Evolutionary conservation across 2,329 filamentous ascomycete species (phyloP).

Genomic region (Talaromyces sp.): DNA sequence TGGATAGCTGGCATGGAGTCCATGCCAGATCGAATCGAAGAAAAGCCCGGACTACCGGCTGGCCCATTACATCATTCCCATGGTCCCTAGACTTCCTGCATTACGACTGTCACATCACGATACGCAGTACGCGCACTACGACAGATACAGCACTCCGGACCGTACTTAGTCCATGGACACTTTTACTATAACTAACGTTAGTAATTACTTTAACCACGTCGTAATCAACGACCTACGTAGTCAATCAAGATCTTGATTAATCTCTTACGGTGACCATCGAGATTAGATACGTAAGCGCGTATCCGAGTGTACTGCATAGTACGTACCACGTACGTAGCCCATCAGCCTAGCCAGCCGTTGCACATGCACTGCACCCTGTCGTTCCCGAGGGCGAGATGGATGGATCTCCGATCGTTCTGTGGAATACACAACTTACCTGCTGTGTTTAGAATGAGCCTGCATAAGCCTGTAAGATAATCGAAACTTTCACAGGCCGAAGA

Average conservation of each 20-base stretch:
- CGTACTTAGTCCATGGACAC: neutral
- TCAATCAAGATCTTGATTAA: neutral
- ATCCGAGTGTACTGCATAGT: neutral
- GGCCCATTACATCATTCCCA: conserved; percentile 8
- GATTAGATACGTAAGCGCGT: neutral
- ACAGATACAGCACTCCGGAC: neutral
- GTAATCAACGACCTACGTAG: too few relatives aligned
- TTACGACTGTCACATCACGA: neutral
- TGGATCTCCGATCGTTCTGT: conserved; percentile 12
- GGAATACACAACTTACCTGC: neutral
- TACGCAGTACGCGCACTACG: neutral
- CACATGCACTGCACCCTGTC: neutral
- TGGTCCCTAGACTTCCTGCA: neutral
- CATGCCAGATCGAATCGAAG: neutral
- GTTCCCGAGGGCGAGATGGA: neutral
- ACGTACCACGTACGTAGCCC: neutral
- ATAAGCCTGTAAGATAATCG: neutral
- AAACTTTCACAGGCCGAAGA: neutral
- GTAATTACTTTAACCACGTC: neutral
- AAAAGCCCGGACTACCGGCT: neutral
- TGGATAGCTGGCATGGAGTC: neutral
- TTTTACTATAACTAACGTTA: too few relatives aligned
- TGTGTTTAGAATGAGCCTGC: neutral
- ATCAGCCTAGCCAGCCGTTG: neutral
- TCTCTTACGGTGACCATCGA: neutral